Base-by-base conservation (phyloP, 2,329 filamentous ascomycete species). In the Juglanconis oblonga region DNA sequence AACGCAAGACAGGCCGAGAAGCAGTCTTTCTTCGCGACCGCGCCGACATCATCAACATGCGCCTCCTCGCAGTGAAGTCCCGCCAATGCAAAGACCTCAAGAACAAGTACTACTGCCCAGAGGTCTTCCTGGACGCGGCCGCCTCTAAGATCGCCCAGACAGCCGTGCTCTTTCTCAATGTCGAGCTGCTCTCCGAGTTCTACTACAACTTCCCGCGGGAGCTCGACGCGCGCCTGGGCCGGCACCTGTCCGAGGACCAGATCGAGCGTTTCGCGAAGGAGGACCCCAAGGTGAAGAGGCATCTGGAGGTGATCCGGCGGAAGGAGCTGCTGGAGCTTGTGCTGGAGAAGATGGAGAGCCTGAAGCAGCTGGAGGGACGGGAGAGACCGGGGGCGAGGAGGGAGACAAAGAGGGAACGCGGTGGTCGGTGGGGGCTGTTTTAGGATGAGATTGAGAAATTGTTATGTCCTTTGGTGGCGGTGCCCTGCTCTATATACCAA, bases 131-230 rank as follows among this genome's bases (percentile, higher is more conserved):
- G n/a, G 93, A 99, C 69, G 92, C 96, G 3, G 95, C 97, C 2
- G 93, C 95, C 1, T 91, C 93, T 67, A 98, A 98, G 76, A 84
- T 99, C 52, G 96, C 94, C 3, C 89, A 92, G 1, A 99, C 95
- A 0, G 94, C 95, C 2, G 95, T 99, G 8, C 85, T 99, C 0
- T 99, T 99, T 81, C 84, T 99, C 35, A 97, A 99, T 70, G 95
- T 98, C 10, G 96, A 99, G 77, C 83, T 99, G 24, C 84, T 99
- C 17, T 94, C 91, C 2, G 96, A 99, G 71, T 99, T 98, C 73
- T 97, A 97, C 78, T 97, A 97, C 77, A 92, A 95, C 71, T 99
- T 99, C 75, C 95, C 95, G 0, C 86, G 95, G 44, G 92, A 97
- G 72, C 84, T 99, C 11, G 95, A 99, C 73, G 79, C 89, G 62